Conservation (phyloP, 495 filamentous ascomycete genomes). For the Pseudoneurospora amorphoporcata region DNA sequence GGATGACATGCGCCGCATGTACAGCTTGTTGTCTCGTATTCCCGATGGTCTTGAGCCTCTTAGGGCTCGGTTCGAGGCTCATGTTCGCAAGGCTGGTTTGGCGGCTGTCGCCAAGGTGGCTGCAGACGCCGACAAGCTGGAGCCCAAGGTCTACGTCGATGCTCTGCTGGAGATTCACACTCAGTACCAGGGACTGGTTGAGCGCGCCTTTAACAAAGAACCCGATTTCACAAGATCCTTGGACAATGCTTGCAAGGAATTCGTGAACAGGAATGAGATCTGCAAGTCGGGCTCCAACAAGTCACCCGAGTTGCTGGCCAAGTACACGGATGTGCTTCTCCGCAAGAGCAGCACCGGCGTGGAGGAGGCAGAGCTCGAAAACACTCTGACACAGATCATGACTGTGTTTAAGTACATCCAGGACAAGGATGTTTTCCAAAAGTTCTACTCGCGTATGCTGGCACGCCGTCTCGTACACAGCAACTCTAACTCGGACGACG, state of each 20-base stretch:
- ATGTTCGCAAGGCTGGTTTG: conserved; percentile 82
- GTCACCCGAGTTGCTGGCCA: conserved; percentile 88
- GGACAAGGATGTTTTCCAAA: conserved; percentile 99
- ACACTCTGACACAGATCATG: conserved; percentile 91
- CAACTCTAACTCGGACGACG: conserved; percentile 91
- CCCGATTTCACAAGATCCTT: conserved; percentile 94
- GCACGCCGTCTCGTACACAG: conserved; percentile 90
- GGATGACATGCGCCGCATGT: conserved; percentile 95
- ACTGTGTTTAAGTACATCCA: conserved; percentile 99
- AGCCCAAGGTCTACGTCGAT: conserved; percentile 94
- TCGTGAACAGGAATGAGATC: conserved; percentile 92
- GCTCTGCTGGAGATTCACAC: conserved; percentile 89
- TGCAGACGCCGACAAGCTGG: conserved; percentile 76
- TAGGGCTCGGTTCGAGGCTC: conserved; percentile 77
- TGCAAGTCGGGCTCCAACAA: conserved; percentile 86
- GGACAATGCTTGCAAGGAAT: conserved; percentile 95
- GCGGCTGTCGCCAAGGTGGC: conserved; percentile 87
- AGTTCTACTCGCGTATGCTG: conserved; percentile 95
- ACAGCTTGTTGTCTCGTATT: conserved; percentile 80
- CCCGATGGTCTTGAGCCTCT: conserved; percentile 88
- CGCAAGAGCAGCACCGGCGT: conserved; percentile 86
- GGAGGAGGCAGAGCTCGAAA: conserved; percentile 88
- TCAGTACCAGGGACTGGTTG: conserved; percentile 82
- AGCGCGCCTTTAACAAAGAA: conserved; percentile 87
- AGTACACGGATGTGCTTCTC: conserved; percentile 88